Percentiles rank a stretch among this genome's conserved stretches.
phyloP scores from a whole-genome alignment of 768 basidiomycete species.

The Mycena latifolia region DNA sequence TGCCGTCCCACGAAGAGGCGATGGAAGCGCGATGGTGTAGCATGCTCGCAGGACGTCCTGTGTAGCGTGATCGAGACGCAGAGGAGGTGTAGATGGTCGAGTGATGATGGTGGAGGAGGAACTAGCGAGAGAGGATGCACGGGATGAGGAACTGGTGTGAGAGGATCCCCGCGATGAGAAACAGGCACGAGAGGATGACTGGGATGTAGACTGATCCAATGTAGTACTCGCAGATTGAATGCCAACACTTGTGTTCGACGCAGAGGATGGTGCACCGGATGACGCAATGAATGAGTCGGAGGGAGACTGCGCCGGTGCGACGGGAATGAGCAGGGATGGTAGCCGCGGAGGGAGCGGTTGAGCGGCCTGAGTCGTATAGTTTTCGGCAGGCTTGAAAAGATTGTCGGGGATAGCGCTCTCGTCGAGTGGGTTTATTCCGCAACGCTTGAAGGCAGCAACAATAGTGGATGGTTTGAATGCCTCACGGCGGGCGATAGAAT shows the following conservation, averaged over 20 bases:
- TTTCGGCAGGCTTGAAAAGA: neutral
- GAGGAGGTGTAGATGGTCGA: slow-evolving; percentile 1
- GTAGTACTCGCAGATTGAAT: too few species aligned
- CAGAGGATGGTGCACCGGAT: too few species aligned
- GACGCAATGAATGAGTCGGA: too few species aligned
- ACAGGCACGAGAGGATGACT: neutral
- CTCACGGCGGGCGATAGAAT: too few species aligned
- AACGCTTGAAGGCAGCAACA: too few species aligned
- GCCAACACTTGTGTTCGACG: too few species aligned
- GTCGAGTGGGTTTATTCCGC: neutral
- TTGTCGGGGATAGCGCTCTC: neutral
- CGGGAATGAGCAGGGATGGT: neutral
- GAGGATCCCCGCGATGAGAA: too few species aligned
- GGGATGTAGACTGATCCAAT: too few species aligned
- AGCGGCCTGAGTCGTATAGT: slow-evolving; percentile 1
- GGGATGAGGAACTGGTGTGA: neutral
- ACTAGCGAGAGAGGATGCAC: too few species aligned
- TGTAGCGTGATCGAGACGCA: neutral
- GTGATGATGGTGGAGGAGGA: neutral
- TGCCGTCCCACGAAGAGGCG: slow-evolving; percentile 7
- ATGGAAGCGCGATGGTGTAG: slow-evolving; percentile 8
- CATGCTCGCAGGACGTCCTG: neutral
- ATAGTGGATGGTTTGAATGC: too few species aligned
- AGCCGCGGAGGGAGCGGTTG: neutral
- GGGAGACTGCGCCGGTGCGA: neutral